Conservation (phyloP, 768 basidiomycete species). For the Pleurotus tuber-regium region DNA sequence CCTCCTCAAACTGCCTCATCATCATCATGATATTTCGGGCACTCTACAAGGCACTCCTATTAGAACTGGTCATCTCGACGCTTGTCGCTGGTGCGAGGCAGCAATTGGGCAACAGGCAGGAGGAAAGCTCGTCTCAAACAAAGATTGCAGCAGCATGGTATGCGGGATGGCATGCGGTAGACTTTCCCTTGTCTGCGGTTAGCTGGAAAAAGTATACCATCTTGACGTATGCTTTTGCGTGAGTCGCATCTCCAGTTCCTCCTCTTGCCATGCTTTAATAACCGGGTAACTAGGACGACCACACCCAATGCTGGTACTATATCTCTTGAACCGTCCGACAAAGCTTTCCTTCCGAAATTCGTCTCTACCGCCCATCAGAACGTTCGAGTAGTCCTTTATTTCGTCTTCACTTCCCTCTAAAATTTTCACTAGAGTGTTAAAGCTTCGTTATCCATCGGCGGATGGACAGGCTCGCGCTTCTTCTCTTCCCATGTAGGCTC, state of each 20-base stretch:
- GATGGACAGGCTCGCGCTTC: conserved; percentile 63
- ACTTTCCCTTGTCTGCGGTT: conserved; percentile 51
- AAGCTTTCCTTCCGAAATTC: conserved; percentile 49
- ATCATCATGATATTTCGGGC: too few species aligned
- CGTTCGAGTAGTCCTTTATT: conserved; percentile 23
- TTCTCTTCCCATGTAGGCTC: conserved; percentile 63
- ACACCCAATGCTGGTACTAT: conserved; percentile 31
- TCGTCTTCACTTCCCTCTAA: background rate
- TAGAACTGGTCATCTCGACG: too few species aligned
- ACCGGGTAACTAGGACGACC: conserved; percentile 27
- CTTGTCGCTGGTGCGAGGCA: too few species aligned
- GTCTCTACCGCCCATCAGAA: conserved; percentile 44
- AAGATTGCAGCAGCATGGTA: conserved; percentile 57
- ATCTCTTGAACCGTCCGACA: conserved; percentile 40
- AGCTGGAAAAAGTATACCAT: conserved; percentile 68
- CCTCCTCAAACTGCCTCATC: too few species aligned
- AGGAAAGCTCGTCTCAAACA: background rate
- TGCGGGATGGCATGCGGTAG: conserved; percentile 60
- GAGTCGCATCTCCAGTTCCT: conserved; percentile 27
- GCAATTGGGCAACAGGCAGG: too few species aligned
- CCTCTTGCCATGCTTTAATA: background rate
- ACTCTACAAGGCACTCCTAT: too few species aligned
- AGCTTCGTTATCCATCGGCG: conserved; percentile 62
- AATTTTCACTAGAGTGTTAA: conserved; percentile 54
- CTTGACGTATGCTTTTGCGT: conserved; percentile 72